Percentiles rank a stretch among this genome's conserved stretches.
Evolutionary conservation across 768 basidiomycete species (phyloP).

Genomic region (Podaxis rugospora): DNA sequence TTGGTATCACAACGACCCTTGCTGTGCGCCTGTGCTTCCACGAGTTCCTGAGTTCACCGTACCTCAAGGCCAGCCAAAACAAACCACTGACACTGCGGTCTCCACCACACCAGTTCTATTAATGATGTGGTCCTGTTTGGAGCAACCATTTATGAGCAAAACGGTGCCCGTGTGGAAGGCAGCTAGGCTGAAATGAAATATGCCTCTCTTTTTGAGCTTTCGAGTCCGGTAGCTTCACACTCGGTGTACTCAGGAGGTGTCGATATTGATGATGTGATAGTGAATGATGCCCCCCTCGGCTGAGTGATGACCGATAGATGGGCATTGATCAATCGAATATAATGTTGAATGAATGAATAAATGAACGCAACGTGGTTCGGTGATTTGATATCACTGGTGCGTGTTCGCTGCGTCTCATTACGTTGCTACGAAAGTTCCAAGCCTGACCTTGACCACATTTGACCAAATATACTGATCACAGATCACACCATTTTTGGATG

Average conservation of each 20-base stretch:
- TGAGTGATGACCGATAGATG: background rate
- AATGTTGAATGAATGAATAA: background rate
- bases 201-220: background rate
- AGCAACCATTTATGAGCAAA: background rate
- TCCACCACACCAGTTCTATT: background rate
- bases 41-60: background rate
- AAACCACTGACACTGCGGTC: background rate
- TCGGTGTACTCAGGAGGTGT: background rate
- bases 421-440: background rate
- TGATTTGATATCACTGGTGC: slow-evolving; percentile 8
- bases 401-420: slow-evolving; percentile 5
- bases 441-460: background rate
- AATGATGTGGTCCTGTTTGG: background rate
- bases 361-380: slow-evolving; percentile 10
- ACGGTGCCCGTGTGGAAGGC: background rate
- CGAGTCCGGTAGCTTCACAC: background rate
- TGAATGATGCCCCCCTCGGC: background rate
- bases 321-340: background rate
- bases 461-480: background rate
- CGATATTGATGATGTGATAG: slow-evolving; percentile 1
- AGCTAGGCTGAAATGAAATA: background rate
- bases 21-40: background rate
- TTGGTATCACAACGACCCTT: slow-evolving; percentile 8
- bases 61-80: background rate
- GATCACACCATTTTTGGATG: too few relatives aligned